Conservation (phyloP, 176 grass and related monocot genomes). For the Avena eriantha region DNA sequence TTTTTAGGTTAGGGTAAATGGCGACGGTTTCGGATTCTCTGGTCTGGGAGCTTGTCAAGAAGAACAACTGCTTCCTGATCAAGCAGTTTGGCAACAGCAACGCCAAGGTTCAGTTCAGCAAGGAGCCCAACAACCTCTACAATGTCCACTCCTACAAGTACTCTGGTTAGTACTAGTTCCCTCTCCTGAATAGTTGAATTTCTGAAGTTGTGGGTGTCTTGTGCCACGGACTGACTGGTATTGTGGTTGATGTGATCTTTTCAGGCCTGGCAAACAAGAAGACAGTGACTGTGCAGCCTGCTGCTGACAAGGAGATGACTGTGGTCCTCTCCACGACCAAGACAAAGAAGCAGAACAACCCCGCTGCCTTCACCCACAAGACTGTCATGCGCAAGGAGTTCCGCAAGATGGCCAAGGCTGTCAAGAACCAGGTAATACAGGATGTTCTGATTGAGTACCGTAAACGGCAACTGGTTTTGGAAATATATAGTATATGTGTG, state of each 20-base stretch:
- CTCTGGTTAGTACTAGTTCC: constrained; percentile 41
- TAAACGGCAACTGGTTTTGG: background rate
- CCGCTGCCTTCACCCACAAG: constrained; percentile 51
- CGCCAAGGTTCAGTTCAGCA: constrained; percentile 72
- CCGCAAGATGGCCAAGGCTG: constrained; percentile 80
- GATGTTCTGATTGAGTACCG: background rate
- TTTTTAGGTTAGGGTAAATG: constrained; percentile 41
- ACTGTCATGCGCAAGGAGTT: constrained; percentile 82
- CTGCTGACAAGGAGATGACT: constrained; percentile 49
- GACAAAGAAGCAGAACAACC: constrained; percentile 79
- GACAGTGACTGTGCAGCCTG: constrained; percentile 60
- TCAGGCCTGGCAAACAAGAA: constrained; percentile 82
- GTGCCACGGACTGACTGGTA: background rate
- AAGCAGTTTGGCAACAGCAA: constrained; percentile 80
- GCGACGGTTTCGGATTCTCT: constrained; percentile 58
- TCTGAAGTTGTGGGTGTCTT: background rate
- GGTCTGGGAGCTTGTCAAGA: constrained; percentile 78
- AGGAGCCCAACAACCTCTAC: constrained; percentile 77
- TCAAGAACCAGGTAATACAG: constrained; percentile 78
- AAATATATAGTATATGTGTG: background rate
- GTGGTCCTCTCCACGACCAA: constrained; percentile 73
- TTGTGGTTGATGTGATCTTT: background rate
- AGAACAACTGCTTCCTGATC: constrained; percentile 66
- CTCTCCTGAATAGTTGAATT: background rate
- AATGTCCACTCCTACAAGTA: constrained; percentile 74